phyloP scores from a whole-genome alignment of 306 rosid genomes.

The Cicer arietinum region DNA sequence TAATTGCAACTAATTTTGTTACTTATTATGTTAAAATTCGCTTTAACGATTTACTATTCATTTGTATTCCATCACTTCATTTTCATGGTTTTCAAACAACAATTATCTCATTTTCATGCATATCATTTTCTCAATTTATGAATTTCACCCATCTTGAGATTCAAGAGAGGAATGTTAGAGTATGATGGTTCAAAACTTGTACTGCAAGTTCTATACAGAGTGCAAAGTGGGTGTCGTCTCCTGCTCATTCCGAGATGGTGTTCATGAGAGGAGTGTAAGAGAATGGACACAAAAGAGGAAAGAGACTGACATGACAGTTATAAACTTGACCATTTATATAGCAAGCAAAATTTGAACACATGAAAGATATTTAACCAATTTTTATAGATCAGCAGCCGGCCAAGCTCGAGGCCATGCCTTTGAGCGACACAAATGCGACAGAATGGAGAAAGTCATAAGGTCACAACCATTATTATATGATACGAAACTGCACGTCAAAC shows the following conservation, averaged over 20 bases:
- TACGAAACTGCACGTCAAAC: not conserved
- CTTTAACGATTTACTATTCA: not conserved
- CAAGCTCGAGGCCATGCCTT: constrained; percentile 1
- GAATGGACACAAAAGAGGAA: not conserved
- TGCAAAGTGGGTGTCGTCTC: not conserved
- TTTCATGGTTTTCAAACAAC: not conserved
- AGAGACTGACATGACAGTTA: not conserved
- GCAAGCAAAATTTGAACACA: not conserved
- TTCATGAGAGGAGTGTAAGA: not conserved
- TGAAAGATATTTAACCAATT: not conserved
- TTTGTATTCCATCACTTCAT: not conserved
- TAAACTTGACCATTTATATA: not conserved
- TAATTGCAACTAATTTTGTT: not conserved
- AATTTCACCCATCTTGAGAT: not conserved
- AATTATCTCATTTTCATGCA: not conserved
- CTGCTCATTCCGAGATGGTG: not conserved
- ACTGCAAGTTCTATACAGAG: not conserved
- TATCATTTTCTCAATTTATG: not conserved
- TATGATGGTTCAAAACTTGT: not conserved
- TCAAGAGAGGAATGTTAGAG: not conserved
- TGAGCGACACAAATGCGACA: constrained; percentile 1
- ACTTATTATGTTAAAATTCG: not conserved
- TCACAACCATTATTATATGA: constrained; percentile 11
- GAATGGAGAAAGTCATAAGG: not conserved
- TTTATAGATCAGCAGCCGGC: not conserved